A percentile compares a stretch with the other conserved stretches of the same genome.
Conservation (phyloP, 768 basidiomycete genomes). For the Termitomyces sp. region DNA sequence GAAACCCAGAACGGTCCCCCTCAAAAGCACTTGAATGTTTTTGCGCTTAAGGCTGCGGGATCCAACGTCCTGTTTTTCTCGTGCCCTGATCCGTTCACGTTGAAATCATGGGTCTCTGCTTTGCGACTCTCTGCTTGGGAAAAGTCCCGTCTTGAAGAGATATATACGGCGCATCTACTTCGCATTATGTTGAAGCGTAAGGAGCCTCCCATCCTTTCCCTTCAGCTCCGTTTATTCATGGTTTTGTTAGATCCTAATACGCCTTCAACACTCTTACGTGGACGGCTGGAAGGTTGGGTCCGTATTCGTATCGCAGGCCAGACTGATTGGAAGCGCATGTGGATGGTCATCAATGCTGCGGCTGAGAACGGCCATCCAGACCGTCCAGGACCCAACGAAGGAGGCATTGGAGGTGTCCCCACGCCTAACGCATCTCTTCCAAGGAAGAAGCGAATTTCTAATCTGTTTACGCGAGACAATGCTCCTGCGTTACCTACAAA, state of each 20-base stretch:
- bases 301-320: constrained; percentile 92
- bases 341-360: constrained; percentile 67
- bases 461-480: constrained; percentile 51
- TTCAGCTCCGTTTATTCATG: neutral
- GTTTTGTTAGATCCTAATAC: constrained; percentile 37
- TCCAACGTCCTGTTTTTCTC: constrained; percentile 87
- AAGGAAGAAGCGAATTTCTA: constrained; percentile 61
- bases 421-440: constrained; percentile 15
- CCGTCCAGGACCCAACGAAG: constrained; percentile 21
- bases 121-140: constrained; percentile 92
- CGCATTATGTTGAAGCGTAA: constrained; percentile 59
- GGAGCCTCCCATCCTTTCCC: constrained; percentile 9
- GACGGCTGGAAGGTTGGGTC: constrained; percentile 89
- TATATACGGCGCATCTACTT: constrained; percentile 93
- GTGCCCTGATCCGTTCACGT: constrained; percentile 62
- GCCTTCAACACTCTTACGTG: constrained; percentile 58
- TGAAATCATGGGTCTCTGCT: constrained; percentile 89
- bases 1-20: constrained; percentile 42
- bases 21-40: constrained; percentile 67
- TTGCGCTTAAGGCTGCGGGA: constrained; percentile 92
- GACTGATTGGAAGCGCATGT: constrained; percentile 92
- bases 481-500: constrained; percentile 25
- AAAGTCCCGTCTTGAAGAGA: constrained; percentile 90
- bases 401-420: constrained; percentile 17
- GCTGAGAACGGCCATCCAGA: constrained; percentile 22